Base-by-base conservation (phyloP, 495 filamentous ascomycete genomes). In the Penicillium goetzii region DNA sequence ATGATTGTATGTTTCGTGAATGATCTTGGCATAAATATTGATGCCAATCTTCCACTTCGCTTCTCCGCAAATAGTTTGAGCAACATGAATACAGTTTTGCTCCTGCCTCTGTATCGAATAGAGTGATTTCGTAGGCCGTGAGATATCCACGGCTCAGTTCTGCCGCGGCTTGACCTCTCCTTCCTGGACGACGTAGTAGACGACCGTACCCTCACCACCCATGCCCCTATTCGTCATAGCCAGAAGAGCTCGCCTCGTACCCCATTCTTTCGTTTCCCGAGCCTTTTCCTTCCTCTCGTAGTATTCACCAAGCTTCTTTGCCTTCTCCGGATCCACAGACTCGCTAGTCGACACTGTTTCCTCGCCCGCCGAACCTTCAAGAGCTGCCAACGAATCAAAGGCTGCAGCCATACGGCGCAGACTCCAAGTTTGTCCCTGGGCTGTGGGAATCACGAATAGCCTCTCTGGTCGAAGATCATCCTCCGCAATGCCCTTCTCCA, bases 81-180 rank as follows among this genome's bases (percentile, higher is more conserved):
- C 30, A 28, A 36, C 55, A 68, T 56, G 51, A n/a, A 54, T 51
- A 60, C 15, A 21, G 10, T 14, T 15, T 52, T 23, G 56, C 64
- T 56, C 43, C 43, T n/a, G n/a, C n/a, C n/a, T n/a, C n/a, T n/a
- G n/a, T n/a, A n/a, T n/a, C n/a, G n/a, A n/a, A n/a, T n/a, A n/a
- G n/a, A n/a, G n/a, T n/a, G n/a, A n/a, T n/a, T n/a, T 10, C 26
- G 38, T 47, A 30, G 25, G 19, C 19, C 26, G 3, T 17, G 50
- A 30, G 30, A 9, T 28, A 33, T 30, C 12, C 23, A 2, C 26
- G 32, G 25, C 56, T 50, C 76, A 99, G 74, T 99, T 99, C 73
- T 97, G 95, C 61, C 96, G 81, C 4, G 96, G 95, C 77, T 98
- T 99, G 28, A 99, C 93, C 52, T 96, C 86, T 3, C 96, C 96